phyloP scores from a whole-genome alignment of 140 eudicot genomes.

The Bidens hawaiensis region DNA sequence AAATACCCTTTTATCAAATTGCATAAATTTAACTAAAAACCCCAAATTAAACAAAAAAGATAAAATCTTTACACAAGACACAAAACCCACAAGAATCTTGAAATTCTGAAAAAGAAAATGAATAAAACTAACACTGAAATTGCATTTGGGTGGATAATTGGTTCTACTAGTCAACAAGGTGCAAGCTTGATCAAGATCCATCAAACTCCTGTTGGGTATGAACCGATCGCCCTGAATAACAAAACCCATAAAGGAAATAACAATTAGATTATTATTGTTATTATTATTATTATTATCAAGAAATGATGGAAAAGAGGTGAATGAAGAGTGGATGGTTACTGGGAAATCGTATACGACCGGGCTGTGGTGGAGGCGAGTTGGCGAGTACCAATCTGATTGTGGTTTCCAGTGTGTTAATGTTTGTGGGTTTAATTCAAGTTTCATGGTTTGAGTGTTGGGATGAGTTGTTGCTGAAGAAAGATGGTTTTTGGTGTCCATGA shows the following conservation, averaged over 20 bases:
- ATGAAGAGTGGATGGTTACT: too few relatives aligned
- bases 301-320: neutral
- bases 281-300: neutral
- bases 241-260: neutral
- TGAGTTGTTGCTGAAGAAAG: conserved; percentile 15
- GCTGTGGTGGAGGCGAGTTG: conserved; percentile 55
- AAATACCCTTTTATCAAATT: too few relatives aligned
- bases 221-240: conserved; percentile 53
- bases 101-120: too few relatives aligned
- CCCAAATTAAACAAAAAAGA: neutral
- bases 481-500: too few relatives aligned
- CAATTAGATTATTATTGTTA: neutral
- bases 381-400: conserved; percentile 69
- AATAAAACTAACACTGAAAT: conserved; percentile 32
- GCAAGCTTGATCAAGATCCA: conserved; percentile 75
- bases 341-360: conserved; percentile 53
- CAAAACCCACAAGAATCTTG: too few relatives aligned
- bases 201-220: conserved; percentile 75
- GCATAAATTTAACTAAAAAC: too few relatives aligned
- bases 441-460: conserved; percentile 10
- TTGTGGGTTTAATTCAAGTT: conserved; percentile 23
- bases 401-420: conserved; percentile 33
- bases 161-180: conserved; percentile 40
- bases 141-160: conserved; percentile 22
- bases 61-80: neutral